Percentiles rank a stretch among this genome's conserved stretches.
Evolutionary conservation across 208 protist genomes (phyloP).

Genomic region (Leptomonas seymouri): DNA sequence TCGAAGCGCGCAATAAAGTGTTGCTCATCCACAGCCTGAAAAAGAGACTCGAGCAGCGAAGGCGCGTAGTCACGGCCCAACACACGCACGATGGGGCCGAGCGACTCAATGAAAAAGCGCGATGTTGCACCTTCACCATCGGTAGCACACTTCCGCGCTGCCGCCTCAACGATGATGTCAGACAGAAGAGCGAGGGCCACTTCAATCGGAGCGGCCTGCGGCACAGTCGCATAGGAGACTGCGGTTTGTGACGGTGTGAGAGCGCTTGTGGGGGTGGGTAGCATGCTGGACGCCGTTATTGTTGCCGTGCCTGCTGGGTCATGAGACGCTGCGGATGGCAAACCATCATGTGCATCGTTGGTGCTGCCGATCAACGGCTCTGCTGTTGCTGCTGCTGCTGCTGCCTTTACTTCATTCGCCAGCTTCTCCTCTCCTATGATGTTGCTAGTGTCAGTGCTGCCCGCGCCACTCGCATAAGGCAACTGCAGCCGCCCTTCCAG

Average conservation of each 20-base stretch:
- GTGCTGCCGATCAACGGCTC: not conserved
- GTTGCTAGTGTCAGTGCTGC: too few relatives aligned
- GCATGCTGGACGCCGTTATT: not conserved
- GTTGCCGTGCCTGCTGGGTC: too few relatives aligned
- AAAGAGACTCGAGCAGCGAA: conserved; percentile 55
- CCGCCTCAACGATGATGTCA: conserved; percentile 66
- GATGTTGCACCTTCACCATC: conserved; percentile 75
- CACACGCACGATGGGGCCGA: conserved; percentile 43
- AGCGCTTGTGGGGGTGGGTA: not conserved
- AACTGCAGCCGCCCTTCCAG: conserved; percentile 17
- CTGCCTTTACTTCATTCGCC: not conserved
- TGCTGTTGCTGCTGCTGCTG: not conserved
- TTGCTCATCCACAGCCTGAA: conserved; percentile 65
- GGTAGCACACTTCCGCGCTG: conserved; percentile 42
- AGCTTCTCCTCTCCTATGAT: not conserved
- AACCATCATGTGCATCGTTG: not conserved
- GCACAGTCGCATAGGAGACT: conserved; percentile 2
- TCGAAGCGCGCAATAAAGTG: conserved; percentile 52
- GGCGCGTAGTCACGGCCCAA: conserved; percentile 45
- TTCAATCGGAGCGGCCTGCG: conserved; percentile 38
- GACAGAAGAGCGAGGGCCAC: conserved; percentile 62
- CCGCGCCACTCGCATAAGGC: too few relatives aligned
- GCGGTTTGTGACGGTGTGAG: not conserved
- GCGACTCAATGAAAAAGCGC: conserved; percentile 54
- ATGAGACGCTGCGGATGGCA: too few relatives aligned